Evolutionary conservation across 495 filamentous ascomycete species (phyloP), one percentile per base, ranked within the genome.

Genomic region (Penicillium macrosclerotiorum): DNA sequence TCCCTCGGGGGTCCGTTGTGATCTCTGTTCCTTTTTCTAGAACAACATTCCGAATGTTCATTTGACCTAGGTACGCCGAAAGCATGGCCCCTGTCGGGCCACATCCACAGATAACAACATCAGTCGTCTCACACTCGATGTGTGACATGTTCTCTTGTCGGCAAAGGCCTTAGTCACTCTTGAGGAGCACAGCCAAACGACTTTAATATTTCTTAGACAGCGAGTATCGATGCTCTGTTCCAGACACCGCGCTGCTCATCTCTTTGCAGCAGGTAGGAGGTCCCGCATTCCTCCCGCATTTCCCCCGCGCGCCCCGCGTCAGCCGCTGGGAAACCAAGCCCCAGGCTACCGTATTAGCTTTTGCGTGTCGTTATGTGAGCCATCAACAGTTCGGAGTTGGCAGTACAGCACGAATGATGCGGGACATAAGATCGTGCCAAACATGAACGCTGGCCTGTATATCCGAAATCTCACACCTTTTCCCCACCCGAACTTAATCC

Each of bases 1-100:
- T 72, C 1, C 74, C 76, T 17, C 75, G 58, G 3, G 76, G 76
- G 42, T 79, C 76, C 0, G 69, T 67, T 0, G 64, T 71, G 19
- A 78, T 75, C 3, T 64, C 64, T 17, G 45, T 29, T 8, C 69
- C 71, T 33, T 64, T 68, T 39, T 79, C 72, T 3, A 79, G 43
- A 0, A 77, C 52, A 14, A 71, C 43, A 33, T 63, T 60, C 12
- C 19, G 49, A 16, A 68, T 46, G 1, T 34, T 31, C 59, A 63
- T 53, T 18, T 45, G 54, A 5, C 60, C 52, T 3, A 69, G 51
- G 41, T 67, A 62, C 1, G 56, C 67, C 4, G 65, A 67, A 0
- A 71, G 48, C 56, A 67, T 51, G 1, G 65, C 65, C 0, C 67
- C 63, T 0, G 65, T 65, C 26, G 62, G 63, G 9, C 65, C 67